Percentiles rank a stretch among this genome's conserved stretches.
Evolutionary conservation across 805 yeast genomes (phyloP).

Genomic region (Yamadazyma sp.): DNA sequence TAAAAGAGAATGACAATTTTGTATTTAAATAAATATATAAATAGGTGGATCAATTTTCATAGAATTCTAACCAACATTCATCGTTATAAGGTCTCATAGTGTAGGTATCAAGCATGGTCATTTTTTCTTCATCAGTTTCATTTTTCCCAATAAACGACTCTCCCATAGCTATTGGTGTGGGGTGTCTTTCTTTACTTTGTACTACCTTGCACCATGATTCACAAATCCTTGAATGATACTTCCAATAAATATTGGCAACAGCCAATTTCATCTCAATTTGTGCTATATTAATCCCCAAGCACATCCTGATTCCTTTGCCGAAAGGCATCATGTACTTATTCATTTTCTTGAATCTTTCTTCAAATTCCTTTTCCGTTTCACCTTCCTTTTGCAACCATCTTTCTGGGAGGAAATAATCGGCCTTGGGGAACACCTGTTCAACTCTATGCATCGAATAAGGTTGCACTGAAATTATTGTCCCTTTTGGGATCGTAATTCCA

Average conservation of each 20-base stretch:
- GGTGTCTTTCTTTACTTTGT: slow-evolving; percentile 13
- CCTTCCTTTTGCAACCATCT: slow-evolving; percentile 51
- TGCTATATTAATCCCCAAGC: slow-evolving; percentile 70
- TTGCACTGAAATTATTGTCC: slow-evolving; percentile 58
- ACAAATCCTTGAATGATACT: slow-evolving; percentile 38
- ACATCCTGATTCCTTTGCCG: slow-evolving; percentile 73
- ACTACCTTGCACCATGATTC: slow-evolving; percentile 42
- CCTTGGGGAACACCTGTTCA: slow-evolving; percentile 45
- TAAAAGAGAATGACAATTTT: too few relatives aligned
- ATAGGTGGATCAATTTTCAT: too few relatives aligned
- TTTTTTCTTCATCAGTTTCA: slow-evolving; percentile 41
- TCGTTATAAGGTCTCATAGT: slow-evolving; percentile 52
- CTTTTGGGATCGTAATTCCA: slow-evolving; percentile 40
- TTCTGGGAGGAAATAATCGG: slow-evolving; percentile 54
- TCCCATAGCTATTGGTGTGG: slow-evolving; percentile 19
- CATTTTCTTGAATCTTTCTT: slow-evolving; percentile 41
- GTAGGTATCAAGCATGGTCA: slow-evolving; percentile 57
- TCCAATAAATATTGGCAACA: slow-evolving; percentile 51
- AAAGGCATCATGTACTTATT: slow-evolving; percentile 59
- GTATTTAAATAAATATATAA: too few relatives aligned
- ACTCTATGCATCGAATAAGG: slow-evolving; percentile 65
- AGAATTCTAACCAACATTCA: slow-evolving; percentile 50
- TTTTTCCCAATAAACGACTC: slow-evolving; percentile 15
- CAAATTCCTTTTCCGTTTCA: slow-evolving; percentile 31
- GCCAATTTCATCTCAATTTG: slow-evolving; percentile 61